These are phyloP conservation scores for Trichosporon sp. DNA, from an alignment of 1,284 basidiomycete genomes.

Conservation along the genomic window DNA sequence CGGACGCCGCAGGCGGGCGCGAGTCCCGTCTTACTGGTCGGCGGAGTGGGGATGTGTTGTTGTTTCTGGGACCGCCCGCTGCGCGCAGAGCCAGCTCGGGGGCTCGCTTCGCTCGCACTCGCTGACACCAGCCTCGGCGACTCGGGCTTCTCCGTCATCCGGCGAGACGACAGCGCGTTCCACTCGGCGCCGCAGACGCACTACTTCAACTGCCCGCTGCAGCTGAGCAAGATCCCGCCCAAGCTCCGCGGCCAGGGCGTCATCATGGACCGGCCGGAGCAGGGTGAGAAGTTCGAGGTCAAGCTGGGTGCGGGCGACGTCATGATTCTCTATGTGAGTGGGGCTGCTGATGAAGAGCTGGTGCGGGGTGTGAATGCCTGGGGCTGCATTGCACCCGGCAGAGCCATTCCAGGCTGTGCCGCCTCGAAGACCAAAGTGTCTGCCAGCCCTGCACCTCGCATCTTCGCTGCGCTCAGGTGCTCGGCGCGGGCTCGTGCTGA, in stretches of 20 bases:
- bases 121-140: constrained; percentile 43
- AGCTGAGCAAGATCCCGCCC: constrained; percentile 40
- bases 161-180: constrained; percentile 37
- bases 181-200: constrained; percentile 44
- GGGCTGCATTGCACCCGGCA: no score
- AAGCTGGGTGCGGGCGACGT: constrained; percentile 46
- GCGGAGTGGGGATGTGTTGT: no score
- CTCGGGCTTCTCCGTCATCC: constrained; percentile 47
- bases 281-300: constrained; percentile 39
- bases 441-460: no score
- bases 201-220: constrained; percentile 51
- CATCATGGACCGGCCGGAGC: constrained; percentile 32
- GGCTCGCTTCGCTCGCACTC: neutral
- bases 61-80: no score
- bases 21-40: no score
- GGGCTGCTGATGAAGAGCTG: no score
- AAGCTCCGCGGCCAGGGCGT: constrained; percentile 20
- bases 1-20: neutral
- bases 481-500: no score
- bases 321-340: constrained; percentile 46
- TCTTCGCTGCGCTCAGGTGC: neutral
- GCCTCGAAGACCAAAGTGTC: no score
- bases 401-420: no score
- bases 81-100: no score
- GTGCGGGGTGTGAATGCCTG: no score